Percentiles rank a stretch among this genome's conserved stretches.
phyloP scores from a whole-genome alignment of 2,329 filamentous ascomycete genomes.

The Cladosporium halotolerans region DNA sequence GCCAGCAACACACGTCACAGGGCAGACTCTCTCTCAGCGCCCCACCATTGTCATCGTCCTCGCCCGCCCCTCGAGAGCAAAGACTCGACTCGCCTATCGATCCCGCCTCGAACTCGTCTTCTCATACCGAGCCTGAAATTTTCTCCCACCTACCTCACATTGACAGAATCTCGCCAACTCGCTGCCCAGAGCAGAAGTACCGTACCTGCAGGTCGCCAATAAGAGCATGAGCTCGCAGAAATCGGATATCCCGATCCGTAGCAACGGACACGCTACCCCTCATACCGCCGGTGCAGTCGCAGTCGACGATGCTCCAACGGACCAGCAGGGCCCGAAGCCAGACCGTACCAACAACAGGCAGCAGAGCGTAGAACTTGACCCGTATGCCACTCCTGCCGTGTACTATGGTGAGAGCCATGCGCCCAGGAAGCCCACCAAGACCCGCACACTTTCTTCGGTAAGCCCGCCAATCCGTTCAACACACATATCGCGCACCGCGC shows the following conservation, averaged over 20 bases:
- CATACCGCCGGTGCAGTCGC: conserved; percentile 4
- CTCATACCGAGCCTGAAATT: background rate
- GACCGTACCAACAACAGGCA: conserved; percentile 11
- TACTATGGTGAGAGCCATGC: conserved; percentile 53
- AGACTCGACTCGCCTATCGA: background rate
- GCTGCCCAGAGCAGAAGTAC: background rate
- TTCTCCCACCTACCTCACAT: background rate
- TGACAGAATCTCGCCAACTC: background rate
- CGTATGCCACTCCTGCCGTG: conserved; percentile 51
- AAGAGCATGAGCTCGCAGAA: conserved; percentile 32
- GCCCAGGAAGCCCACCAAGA: conserved; percentile 41
- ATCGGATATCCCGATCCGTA: conserved; percentile 23
- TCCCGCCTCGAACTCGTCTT: background rate
- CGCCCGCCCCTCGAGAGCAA: background rate
- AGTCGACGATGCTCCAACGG: conserved; percentile 4
- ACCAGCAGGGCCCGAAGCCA: background rate
- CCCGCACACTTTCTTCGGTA: conserved; percentile 52
- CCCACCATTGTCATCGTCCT: no score
- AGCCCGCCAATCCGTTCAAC: conserved; percentile 22
- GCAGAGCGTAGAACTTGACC: conserved; percentile 40
- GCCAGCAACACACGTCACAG: background rate
- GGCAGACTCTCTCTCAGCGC: background rate
- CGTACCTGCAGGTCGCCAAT: background rate
- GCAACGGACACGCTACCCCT: conserved; percentile 7
- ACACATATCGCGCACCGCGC: conserved; percentile 6